Base-by-base conservation (phyloP, 2,329 filamentous ascomycete species). In the Colletotrichum melonis region DNA sequence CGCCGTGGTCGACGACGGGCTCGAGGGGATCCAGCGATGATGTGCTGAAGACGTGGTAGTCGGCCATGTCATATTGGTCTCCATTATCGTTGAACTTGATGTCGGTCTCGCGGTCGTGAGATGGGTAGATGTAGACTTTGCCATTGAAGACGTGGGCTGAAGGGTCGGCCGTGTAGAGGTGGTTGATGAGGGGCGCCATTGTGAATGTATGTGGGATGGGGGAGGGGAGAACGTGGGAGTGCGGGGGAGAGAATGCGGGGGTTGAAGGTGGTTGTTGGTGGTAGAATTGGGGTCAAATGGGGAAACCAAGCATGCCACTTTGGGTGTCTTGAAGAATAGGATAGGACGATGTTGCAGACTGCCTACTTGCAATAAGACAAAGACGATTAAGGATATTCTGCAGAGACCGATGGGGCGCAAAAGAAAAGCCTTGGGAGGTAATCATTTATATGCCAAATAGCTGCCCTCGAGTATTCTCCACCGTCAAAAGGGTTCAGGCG, bases 41-140 rank as follows among this genome's bases (percentile, higher is more conserved):
- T 30, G 83, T 84, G 76, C 89, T 92, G 82, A 95, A 92, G 80
- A 95, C 93, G 82, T 95, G 93, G 87, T 95, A 95, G 85, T 95
- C 93, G 69, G 85, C 88, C 93, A 95, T 95, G 84, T 94, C 93
- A 81, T 95, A 95, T 81, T 95, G 93, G 84, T 95, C 93, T 79
- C 93, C 93, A 87, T 95, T 94, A 87, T 95, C 93, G 84, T 95
- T 95, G 86, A 93, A 92, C 70, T 88, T 71, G 81, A 94, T 93
- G 81, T 91, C 88, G 5, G 92, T 94, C 81, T 94, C 92, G 76
- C 92, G 89, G 82, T 95, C 93, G 83, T 95, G 93, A 26, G 93
- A 95, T 24, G 93, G 93, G 84, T 95, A 95, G 83, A 95, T 89
- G 86, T 94, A 95, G 73, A 95, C 83, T 76, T 88, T 91, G 81